Evolutionary conservation across 257 asterid genomes (phyloP).

Genomic region (Salvia splendens): DNA sequence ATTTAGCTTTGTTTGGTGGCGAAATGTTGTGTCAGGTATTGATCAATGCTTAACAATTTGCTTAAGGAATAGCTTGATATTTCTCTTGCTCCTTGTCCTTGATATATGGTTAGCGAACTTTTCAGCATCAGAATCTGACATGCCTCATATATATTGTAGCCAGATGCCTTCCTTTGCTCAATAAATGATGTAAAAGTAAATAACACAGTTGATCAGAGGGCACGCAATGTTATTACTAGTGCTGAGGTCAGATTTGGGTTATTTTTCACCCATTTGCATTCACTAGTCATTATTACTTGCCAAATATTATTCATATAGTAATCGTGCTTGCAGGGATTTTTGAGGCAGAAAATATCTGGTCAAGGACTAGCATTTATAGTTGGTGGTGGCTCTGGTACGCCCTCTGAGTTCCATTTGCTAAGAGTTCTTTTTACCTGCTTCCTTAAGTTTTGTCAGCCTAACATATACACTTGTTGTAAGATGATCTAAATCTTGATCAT

Average conservation of each 20-base stretch:
- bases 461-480: too few species aligned
- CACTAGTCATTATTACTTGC: slow-evolving; percentile 6
- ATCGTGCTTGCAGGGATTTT: slow-evolving; percentile 70
- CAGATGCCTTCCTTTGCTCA: slow-evolving; percentile 98
- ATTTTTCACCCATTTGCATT: slow-evolving; percentile 20
- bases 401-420: slow-evolving; percentile 25
- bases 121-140: slow-evolving; percentile 38
- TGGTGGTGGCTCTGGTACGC: slow-evolving; percentile 98
- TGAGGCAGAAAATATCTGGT: slow-evolving; percentile 97
- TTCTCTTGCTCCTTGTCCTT: slow-evolving; percentile 18
- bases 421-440: slow-evolving; percentile 10
- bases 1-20: slow-evolving; percentile 81
- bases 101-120: slow-evolving; percentile 24
- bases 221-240: slow-evolving; percentile 71
- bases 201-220: slow-evolving; percentile 76
- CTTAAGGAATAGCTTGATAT: slow-evolving; percentile 16
- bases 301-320: slow-evolving; percentile 5
- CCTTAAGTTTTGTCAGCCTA: background rate
- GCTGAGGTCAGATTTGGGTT: slow-evolving; percentile 67
- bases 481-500: too few species aligned
- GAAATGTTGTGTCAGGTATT: slow-evolving; percentile 66
- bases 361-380: slow-evolving; percentile 92
- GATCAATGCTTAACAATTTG: slow-evolving; percentile 14
- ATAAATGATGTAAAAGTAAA: slow-evolving; percentile 92
- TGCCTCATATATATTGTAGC: slow-evolving; percentile 52